Evolutionary conservation across 2,329 filamentous ascomycete species (phyloP).

Genomic region (Neoascochyta sp.): DNA sequence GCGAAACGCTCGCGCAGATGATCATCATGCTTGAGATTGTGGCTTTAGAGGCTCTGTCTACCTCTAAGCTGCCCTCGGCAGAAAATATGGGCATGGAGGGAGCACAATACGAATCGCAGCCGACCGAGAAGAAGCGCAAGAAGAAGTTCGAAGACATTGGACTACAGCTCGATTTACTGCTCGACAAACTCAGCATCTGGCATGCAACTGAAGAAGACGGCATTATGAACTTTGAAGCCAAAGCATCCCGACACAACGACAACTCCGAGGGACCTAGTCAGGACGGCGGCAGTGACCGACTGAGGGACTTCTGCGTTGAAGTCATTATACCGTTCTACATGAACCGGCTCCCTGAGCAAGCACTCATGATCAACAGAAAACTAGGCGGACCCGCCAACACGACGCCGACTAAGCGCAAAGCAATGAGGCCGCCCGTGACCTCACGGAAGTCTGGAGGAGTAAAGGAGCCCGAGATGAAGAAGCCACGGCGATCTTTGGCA

Average conservation of each 20-base stretch:
- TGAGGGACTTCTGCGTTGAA: conserved; percentile 75
- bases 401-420: conserved; percentile 52
- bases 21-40: conserved; percentile 75
- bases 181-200: conserved; percentile 80
- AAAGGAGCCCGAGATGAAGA: conserved; percentile 40
- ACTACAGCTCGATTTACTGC: conserved; percentile 65
- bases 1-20: conserved; percentile 77
- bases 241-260: conserved; percentile 20
- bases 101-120: conserved; percentile 10
- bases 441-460: conserved; percentile 40
- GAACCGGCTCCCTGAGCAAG: conserved; percentile 68
- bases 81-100: conserved; percentile 17
- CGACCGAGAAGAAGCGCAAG: conserved; percentile 39
- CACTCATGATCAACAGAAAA: conserved; percentile 68
- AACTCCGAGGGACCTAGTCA: conserved; percentile 20
- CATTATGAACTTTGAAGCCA: conserved; percentile 33
- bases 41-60: conserved; percentile 57
- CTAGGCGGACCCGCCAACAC: conserved; percentile 67
- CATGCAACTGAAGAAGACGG: conserved; percentile 67
- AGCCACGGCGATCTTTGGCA: conserved; percentile 54
- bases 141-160: conserved; percentile 65
- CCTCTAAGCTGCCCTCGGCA: conserved; percentile 31
- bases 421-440: conserved; percentile 37
- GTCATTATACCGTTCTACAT: conserved; percentile 81
- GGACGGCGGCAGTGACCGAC: conserved; percentile 52